Base-by-base conservation (phyloP, 306 rosid genomes). In the Cucurbita pepo region DNA sequence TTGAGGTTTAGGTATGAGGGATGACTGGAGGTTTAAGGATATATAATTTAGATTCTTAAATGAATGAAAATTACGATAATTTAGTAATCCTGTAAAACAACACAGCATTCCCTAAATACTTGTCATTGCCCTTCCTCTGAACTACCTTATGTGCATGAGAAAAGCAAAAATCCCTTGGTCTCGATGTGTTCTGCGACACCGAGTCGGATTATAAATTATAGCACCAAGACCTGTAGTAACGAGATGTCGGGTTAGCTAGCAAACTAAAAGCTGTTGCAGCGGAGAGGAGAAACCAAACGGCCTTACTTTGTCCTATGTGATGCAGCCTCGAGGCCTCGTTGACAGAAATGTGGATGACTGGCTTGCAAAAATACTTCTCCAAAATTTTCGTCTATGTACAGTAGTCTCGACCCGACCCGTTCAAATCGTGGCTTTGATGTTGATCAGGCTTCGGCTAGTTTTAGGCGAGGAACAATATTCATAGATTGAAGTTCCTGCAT, bases 401-500 rank as follows among this genome's bases (percentile, higher is more conserved):
- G 54, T 12, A 12, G 54, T 12, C 54, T 67, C 15, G 41, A 60
- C 45, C 6, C 15, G 41, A 60, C 45, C 6, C 0, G 66, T 12
- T 36, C 1, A 41, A 67, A 47, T 45, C 56, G 21, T 11, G 55
- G 18, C 15, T 19, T 67, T 14, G 56, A 66, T 45, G 54, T 41
- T 13, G 41, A 58, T 73, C 77, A 73, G 7, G 90, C 90, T 62
- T 92, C 96, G 2, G 83, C 90, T 53, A 90, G 83, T 69, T 84
- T 87, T 75, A 88, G 77, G 65, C 96, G 96, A 16, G 96, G 96
- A 66, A 88, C 98, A 55, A 88, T 87, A 67, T 90, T 94, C 96
- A 88, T 93, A 30, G 95, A 90, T 66, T 94, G 98, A 75, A 90
- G 96, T 77, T 94, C 96, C 97, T 92, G 88, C 61, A 86, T 79